These are phyloP conservation scores for Coprinopsis marcescibilis DNA, from an alignment of 768 basidiomycete genomes.

Conservation along the genomic window DNA sequence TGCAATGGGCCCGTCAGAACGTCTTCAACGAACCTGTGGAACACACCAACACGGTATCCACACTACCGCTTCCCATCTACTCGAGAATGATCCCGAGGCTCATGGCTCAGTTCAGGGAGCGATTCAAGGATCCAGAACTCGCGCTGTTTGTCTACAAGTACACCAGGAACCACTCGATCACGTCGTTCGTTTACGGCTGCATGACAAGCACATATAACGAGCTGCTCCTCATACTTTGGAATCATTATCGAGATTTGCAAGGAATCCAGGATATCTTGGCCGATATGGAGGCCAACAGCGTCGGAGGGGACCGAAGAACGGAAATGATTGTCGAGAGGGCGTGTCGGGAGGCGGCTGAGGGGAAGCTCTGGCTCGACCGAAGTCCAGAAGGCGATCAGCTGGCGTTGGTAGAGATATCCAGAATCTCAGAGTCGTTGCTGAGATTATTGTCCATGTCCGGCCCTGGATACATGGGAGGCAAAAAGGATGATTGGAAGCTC, in stretches of 20 bases:
- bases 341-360: conserved; percentile 55
- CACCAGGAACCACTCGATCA: conserved; percentile 65
- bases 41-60: conserved; percentile 18
- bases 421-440: conserved; percentile 5
- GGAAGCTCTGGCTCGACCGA: conserved; percentile 43
- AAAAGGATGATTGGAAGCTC: background rate
- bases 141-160: conserved; percentile 80
- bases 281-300: conserved; percentile 81
- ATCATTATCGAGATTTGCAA: conserved; percentile 71
- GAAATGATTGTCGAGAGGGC: conserved; percentile 56
- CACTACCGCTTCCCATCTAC: conserved; percentile 56
- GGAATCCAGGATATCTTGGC: conserved; percentile 68
- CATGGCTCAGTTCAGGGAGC: conserved; percentile 74
- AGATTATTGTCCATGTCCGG: conserved; percentile 1
- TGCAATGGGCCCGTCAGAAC: conserved; percentile 66
- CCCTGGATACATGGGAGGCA: background rate
- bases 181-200: conserved; percentile 87
- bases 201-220: conserved; percentile 87
- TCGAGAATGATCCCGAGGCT: conserved; percentile 71
- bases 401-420: conserved; percentile 1
- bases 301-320: conserved; percentile 58
- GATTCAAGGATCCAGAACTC: conserved; percentile 72
- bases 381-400: conserved; percentile 10
- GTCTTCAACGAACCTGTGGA: conserved; percentile 48
- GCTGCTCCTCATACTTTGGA: conserved; percentile 81